Evolutionary conservation across 805 yeast species (phyloP), one percentile per base, ranked within the genome.

Genomic region (Kodamaea fukazawae): DNA sequence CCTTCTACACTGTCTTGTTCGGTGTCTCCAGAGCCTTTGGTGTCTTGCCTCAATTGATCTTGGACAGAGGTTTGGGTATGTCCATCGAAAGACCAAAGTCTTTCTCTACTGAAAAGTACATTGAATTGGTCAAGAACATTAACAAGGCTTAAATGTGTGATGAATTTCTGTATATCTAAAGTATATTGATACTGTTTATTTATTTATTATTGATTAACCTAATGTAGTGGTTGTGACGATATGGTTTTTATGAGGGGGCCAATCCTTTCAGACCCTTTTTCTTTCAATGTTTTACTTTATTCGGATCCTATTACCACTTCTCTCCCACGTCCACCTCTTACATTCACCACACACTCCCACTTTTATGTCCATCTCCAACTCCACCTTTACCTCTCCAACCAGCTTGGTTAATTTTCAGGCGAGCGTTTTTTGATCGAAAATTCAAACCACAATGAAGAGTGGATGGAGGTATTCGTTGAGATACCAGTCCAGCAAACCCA

Each of bases 1-100:
- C 79, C 41, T 85, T 82, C 74, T 83, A 82, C 71, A 85, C 93
- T 25, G 93, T 84, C 18, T 75, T 83, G 48, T 85, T 85, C 61
- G 93, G 90, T 58, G 90, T 85, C 44, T 79, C 90, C 46, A 79
- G 93, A 64, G 79, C 90, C 29, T 71, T 85, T 45, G 93, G 93
- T 50, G 87, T 85, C 36, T 69, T 85, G 57, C 78, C 87, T 29
- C 93, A 85, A 67, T 71, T 85, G 61, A 79, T 85, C 51, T 78
- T 86, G 78, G 93, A 85, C 69, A 73, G 93, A 49, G 78, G 80
- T 49, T 64, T 80, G 41, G 91, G 91, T 38, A 60, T 83, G 62
- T 88, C 93, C 41, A 82, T 85, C 50, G 93, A 85, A 67, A 76
- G 93, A 61, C 93, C 93, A 58, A 83, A 81, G 73, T 70, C 61